phyloP scores from a whole-genome alignment of 1,284 basidiomycete species.

The Gastroboletus turbinatus region DNA sequence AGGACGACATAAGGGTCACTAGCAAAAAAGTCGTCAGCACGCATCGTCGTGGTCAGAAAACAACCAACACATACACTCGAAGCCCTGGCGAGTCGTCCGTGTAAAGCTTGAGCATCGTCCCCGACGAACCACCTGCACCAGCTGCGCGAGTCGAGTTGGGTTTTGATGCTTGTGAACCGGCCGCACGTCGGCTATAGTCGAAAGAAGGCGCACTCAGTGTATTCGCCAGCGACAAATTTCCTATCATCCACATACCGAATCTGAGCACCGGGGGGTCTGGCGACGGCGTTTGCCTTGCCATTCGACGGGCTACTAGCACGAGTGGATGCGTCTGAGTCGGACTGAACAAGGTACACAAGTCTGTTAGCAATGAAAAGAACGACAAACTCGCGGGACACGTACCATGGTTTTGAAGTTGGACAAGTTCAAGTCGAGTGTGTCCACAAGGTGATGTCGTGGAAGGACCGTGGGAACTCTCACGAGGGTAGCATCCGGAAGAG shows the following conservation, averaged over 20 bases:
- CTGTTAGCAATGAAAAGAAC: background rate
- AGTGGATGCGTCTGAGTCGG: conserved; percentile 60
- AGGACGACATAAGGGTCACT: conserved; percentile 98
- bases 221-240: background rate
- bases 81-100: conserved; percentile 97
- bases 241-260: conserved; percentile 55
- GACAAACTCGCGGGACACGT: background rate
- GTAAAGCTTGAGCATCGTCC: conserved; percentile 98
- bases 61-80: conserved; percentile 75
- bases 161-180: conserved; percentile 62
- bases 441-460: conserved; percentile 23
- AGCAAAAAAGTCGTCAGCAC: conserved; percentile 10
- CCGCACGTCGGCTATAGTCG: conserved; percentile 74
- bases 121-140: conserved; percentile 93
- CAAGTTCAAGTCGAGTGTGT: conserved; percentile 7
- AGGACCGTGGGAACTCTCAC: conserved; percentile 25
- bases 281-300: conserved; percentile 47
- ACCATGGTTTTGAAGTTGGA: conserved; percentile 26
- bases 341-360: conserved; percentile 37
- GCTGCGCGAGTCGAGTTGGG: conserved; percentile 91
- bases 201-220: background rate
- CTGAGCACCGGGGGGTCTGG: conserved; percentile 74
- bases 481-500: background rate
- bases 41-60: background rate
- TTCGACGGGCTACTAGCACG: conserved; percentile 41